Percentiles rank a stretch among this genome's conserved stretches.
Conservation (phyloP, 768 basidiomycete species). For the Pholiota molesta region DNA sequence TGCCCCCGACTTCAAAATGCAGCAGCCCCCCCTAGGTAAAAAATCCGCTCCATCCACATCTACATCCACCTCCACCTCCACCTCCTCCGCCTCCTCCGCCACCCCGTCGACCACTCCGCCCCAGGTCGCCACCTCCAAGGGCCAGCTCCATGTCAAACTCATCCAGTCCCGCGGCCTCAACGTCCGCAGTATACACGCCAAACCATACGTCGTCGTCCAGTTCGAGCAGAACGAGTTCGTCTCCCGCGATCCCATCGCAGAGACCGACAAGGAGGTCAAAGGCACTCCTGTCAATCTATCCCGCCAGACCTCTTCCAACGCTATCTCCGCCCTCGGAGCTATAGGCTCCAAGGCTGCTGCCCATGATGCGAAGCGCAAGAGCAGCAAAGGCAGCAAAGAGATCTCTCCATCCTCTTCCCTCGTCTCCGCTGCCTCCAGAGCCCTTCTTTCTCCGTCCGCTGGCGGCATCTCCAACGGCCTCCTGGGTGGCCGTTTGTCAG, state of each 20-base stretch:
- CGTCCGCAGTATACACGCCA: conserved; percentile 62
- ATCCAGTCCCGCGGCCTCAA: conserved; percentile 88
- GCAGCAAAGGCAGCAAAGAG: conserved; percentile 46
- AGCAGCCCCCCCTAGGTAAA: conserved; percentile 57
- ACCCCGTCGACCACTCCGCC: conserved; percentile 30
- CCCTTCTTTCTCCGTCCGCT: conserved; percentile 30
- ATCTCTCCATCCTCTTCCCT: conserved; percentile 43
- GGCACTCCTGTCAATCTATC: conserved; percentile 68
- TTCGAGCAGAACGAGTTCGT: conserved; percentile 99
- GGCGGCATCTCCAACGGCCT: conserved; percentile 44
- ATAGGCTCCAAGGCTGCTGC: conserved; percentile 53
- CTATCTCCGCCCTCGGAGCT: conserved; percentile 67
- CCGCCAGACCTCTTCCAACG: conserved; percentile 56
- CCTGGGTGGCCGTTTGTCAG: conserved; percentile 61
- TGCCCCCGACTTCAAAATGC: conserved; percentile 86
- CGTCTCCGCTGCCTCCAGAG: conserved; percentile 27
- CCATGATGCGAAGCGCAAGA: conserved; percentile 31
- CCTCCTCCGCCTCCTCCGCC: conserved; percentile 21
- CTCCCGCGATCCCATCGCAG: conserved; percentile 84
- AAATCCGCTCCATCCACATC: conserved; percentile 26
- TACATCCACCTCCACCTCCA: conserved; percentile 38
- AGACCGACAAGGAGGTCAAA: conserved; percentile 87
- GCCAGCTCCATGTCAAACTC: conserved; percentile 95
- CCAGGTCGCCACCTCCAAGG: conserved; percentile 43
- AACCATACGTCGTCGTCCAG: conserved; percentile 94